Base-by-base conservation (phyloP, 257 asterid genomes). In the Nicotiana sylvestris region DNA sequence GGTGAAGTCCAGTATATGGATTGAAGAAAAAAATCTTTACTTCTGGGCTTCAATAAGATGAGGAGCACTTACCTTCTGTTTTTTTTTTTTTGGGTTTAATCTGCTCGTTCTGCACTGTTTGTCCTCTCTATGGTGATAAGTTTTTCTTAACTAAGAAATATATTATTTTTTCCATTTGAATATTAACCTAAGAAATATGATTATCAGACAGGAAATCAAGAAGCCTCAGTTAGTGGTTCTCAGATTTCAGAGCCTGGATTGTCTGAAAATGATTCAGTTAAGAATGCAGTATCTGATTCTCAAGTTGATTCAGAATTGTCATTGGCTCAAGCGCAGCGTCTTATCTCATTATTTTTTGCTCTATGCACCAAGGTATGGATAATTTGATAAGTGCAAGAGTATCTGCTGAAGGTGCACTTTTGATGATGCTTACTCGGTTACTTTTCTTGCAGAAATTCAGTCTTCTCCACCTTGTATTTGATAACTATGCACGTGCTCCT, bases 181-280 rank as follows among this genome's bases (percentile, higher is more conserved):
- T 25, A n/a, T 72, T 53, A 82, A 27, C 53, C 82, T 51, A 53
- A 49, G 35, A 39, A 58, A 58, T 17, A 46, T 57, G 66, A 16
- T 76, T 81, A 77, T 72, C 90, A 96, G 99, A 90, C 89, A 49
- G 98, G 90, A 90, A 89, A 87, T 85, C 88, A 90, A 69, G 97
- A 92, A 85, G 85, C 97, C 80, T 96, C 97, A 78, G 83, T 90
- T 77, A 92, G 97, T 89, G 97, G 94, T 60, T 94, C 99, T 88
- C 95, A 92, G 81, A 91, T 86, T 83, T 91, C 98, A 69, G 97
- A 92, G 76, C 85, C 88, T 82, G 97, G 91, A 82, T 82, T 85
- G 79, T 86, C 90, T 76, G 92, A 88, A 83, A 89, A 80, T 84
- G 96, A 89, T 61, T 62, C 83, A 70, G 49, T 60, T 30, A 94